phyloP scores from a whole-genome alignment of 2,329 filamentous ascomycete species.

The Aspergillus pseudoviridinutans region DNA sequence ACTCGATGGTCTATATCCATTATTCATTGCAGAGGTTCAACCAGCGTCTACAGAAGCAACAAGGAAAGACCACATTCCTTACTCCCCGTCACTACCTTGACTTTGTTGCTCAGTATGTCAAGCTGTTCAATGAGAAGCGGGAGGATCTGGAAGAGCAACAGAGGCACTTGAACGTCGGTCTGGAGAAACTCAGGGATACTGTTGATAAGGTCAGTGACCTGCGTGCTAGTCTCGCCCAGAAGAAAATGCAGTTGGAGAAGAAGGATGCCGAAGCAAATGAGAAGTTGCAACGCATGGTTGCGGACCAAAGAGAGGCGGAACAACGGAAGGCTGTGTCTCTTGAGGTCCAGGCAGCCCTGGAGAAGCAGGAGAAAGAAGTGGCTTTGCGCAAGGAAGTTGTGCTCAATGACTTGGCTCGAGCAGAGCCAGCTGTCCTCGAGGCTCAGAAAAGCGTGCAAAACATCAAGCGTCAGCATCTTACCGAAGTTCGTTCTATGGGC shows the following conservation, averaged over 20 bases:
- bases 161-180: constrained; percentile 92
- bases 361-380: constrained; percentile 86
- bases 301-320: constrained; percentile 91
- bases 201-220: constrained; percentile 96
- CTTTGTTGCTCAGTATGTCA: constrained; percentile 96
- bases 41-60: constrained; percentile 79
- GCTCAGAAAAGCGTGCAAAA: constrained; percentile 96
- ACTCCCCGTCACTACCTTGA: constrained; percentile 97
- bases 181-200: constrained; percentile 95
- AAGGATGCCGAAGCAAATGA: constrained; percentile 96
- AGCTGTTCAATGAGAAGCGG: constrained; percentile 95
- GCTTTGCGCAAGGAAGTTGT: constrained; percentile 79
- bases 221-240: constrained; percentile 83
- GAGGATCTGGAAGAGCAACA: constrained; percentile 98
- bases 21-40: constrained; percentile 93
- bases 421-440: constrained; percentile 88
- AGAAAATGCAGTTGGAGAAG: constrained; percentile 86
- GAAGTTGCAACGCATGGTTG: constrained; percentile 95
- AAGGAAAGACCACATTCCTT: constrained; percentile 86
- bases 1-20: constrained; percentile 98
- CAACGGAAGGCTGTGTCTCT: constrained; percentile 82
- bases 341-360: constrained; percentile 81
- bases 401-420: constrained; percentile 78
- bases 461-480: constrained; percentile 96
- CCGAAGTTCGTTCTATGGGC: constrained; percentile 95